Conservation (phyloP, 257 asterid genomes). For the Penstemon barbatus region DNA sequence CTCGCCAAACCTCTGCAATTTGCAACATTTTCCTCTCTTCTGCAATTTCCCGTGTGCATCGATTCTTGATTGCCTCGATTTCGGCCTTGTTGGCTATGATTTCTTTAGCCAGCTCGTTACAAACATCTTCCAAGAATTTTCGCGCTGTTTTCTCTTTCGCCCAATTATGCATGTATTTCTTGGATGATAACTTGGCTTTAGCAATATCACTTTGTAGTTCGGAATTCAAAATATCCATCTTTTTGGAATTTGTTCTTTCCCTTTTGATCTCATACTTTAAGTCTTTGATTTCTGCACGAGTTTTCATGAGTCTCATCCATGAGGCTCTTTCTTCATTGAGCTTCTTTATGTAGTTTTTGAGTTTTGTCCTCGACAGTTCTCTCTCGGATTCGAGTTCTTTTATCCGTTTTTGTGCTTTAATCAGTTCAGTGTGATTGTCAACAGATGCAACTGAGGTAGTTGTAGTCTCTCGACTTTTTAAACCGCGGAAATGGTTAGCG, state of each 20-base stretch:
- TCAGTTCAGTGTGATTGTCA: constrained; percentile 28
- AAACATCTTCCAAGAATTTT: constrained; percentile 36
- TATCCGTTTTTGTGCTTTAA: constrained; percentile 25
- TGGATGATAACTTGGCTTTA: constrained; percentile 40
- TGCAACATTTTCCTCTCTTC: constrained; percentile 55
- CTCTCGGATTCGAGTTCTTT: constrained; percentile 35
- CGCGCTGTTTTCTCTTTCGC: constrained; percentile 48
- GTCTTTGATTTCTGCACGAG: constrained; percentile 23
- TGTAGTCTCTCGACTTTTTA: constrained; percentile 11
- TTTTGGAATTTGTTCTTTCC: constrained; percentile 35
- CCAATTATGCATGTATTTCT: constrained; percentile 22
- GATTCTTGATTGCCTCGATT: constrained; percentile 36
- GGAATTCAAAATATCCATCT: constrained; percentile 36
- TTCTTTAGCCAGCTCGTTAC: constrained; percentile 38
- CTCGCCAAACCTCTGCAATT: constrained; percentile 60
- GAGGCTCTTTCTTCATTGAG: constrained; percentile 37
- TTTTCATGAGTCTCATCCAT: constrained; percentile 26
- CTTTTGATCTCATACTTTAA: constrained; percentile 34
- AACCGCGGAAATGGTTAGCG: constrained; percentile 21
- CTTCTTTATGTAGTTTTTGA: constrained; percentile 29
- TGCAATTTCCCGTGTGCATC: constrained; percentile 38
- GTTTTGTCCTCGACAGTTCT: constrained; percentile 24
- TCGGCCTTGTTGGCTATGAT: constrained; percentile 41
- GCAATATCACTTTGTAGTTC: constrained; percentile 40
- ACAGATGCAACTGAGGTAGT: constrained; percentile 27